Percentiles rank a stretch among this genome's conserved stretches.
These are phyloP conservation scores for Papiliotrema terrestris DNA, from an alignment of 1,284 basidiomycete species.

Conservation along the genomic window DNA sequence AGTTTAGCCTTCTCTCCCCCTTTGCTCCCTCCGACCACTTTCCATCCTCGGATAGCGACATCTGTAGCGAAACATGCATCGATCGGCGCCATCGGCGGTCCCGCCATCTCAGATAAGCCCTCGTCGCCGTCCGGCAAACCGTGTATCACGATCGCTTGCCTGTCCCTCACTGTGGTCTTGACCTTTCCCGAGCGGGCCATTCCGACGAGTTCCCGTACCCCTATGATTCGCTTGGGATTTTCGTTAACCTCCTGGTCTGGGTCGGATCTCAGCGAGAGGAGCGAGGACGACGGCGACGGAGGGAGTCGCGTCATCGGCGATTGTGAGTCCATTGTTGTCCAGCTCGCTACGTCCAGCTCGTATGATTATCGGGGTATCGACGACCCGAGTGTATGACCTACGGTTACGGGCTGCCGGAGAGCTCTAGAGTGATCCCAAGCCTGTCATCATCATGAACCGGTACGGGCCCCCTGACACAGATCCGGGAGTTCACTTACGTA, in stretches of 20 bases:
- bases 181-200: no score
- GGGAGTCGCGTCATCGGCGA: background rate
- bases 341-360: no score
- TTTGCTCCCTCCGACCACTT: constrained; percentile 37
- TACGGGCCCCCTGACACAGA: no score
- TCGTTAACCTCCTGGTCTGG: background rate
- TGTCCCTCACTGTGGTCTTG: no score
- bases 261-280: background rate
- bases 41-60: constrained; percentile 37
- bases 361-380: no score
- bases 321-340: no score
- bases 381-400: no score
- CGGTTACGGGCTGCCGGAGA: no score
- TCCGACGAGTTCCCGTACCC: constrained; percentile 14
- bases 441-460: no score
- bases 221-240: constrained; percentile 7
- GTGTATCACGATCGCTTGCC: background rate
- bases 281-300: background rate
- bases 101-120: background rate
- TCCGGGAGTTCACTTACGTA: no score
- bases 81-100: background rate
- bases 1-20: constrained; percentile 33
- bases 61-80: constrained; percentile 28
- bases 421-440: no score
- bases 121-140: background rate